Percentiles rank a stretch among this genome's conserved stretches.
These are phyloP conservation scores for Singerocomus rubriflavus DNA, from an alignment of 1,284 basidiomycete genomes.

Conservation along the genomic window DNA sequence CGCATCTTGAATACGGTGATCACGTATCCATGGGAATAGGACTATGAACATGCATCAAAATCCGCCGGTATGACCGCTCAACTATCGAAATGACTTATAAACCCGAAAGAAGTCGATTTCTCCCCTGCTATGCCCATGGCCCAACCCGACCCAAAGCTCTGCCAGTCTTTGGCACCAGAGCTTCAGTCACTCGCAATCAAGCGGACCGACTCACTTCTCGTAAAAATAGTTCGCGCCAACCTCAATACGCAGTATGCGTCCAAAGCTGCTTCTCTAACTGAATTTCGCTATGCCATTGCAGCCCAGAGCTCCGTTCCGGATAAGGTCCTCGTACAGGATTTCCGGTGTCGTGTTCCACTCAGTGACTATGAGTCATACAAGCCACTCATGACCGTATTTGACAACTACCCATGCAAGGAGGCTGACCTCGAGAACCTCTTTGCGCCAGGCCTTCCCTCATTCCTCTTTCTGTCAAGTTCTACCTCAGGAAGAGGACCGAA, in stretches of 20 bases:
- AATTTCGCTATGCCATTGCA: slow-evolving; percentile 3
- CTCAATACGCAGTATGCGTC: slow-evolving; percentile 6
- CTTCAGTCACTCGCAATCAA: neutral
- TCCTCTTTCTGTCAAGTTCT: slow-evolving; percentile 7
- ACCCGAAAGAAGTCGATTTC: neutral
- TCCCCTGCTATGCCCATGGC: neutral
- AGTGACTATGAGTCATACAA: slow-evolving; percentile 11
- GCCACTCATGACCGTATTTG: slow-evolving; percentile 10
- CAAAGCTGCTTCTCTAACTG: neutral
- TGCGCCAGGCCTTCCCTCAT: slow-evolving; percentile 14
- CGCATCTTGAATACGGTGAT: too few relatives aligned
- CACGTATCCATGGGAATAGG: too few relatives aligned
- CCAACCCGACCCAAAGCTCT: neutral
- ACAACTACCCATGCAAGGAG: slow-evolving; percentile 10
- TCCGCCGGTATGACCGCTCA: too few relatives aligned
- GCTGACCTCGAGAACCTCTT: slow-evolving; percentile 12
- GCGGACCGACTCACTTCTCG: neutral
- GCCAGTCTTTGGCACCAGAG: neutral
- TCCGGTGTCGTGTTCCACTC: slow-evolving; percentile 8
- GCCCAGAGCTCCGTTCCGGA: neutral
- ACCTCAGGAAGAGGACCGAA: slow-evolving; percentile 11
- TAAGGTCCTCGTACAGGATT: neutral
- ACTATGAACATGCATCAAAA: too few relatives aligned
- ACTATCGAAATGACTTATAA: too few relatives aligned
- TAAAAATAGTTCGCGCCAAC: slow-evolving; percentile 6